Percentiles rank a stretch among this genome's conserved stretches.
These are phyloP conservation scores for Phytopythium cucurbitacearum DNA, from an alignment of 352 stramenopile genomes.

Conservation along the genomic window DNA sequence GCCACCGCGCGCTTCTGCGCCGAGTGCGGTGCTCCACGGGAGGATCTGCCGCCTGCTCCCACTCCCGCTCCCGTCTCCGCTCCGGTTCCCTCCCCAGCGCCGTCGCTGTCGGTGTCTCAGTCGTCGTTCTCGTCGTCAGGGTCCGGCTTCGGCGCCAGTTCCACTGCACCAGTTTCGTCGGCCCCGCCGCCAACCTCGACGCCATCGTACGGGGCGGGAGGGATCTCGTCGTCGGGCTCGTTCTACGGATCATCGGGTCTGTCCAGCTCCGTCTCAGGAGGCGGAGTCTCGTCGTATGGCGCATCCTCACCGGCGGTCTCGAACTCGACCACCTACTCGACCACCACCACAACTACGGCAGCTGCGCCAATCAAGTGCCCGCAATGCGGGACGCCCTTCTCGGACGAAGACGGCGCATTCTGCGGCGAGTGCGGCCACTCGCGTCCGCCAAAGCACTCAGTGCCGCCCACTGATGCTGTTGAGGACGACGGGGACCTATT, in stretches of 20 bases:
- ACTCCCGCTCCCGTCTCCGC: not conserved
- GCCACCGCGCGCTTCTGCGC: conserved; percentile 76
- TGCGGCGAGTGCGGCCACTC: conserved; percentile 74
- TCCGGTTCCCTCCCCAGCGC: conserved; percentile 2
- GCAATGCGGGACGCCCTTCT: conserved; percentile 49
- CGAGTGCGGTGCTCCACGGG: conserved; percentile 68
- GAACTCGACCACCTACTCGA: conserved; percentile 4
- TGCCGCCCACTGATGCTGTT: not conserved
- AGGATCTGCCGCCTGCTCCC: conserved; percentile 34
- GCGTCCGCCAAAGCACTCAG: conserved; percentile 12
- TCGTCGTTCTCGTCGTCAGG: conserved; percentile 3
- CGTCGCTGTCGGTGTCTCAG: not conserved
- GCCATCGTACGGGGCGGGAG: conserved; percentile 5
- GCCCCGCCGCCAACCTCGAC: conserved; percentile 7
- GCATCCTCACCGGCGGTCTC: conserved; percentile 6
- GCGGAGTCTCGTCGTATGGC: conserved; percentile 13
- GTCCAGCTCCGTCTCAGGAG: conserved; percentile 7
- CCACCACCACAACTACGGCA: conserved; percentile 11
- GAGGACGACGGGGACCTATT: conserved; percentile 64
- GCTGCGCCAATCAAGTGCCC: conserved; percentile 20
- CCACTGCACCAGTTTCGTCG: not conserved
- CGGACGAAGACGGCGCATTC: conserved; percentile 50
- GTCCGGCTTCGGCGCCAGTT: not conserved
- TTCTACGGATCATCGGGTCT: conserved; percentile 14
- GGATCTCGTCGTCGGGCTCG: conserved; percentile 1